phyloP scores from a whole-genome alignment of 78 protist species.

The Dictyostelium citrinum region DNA sequence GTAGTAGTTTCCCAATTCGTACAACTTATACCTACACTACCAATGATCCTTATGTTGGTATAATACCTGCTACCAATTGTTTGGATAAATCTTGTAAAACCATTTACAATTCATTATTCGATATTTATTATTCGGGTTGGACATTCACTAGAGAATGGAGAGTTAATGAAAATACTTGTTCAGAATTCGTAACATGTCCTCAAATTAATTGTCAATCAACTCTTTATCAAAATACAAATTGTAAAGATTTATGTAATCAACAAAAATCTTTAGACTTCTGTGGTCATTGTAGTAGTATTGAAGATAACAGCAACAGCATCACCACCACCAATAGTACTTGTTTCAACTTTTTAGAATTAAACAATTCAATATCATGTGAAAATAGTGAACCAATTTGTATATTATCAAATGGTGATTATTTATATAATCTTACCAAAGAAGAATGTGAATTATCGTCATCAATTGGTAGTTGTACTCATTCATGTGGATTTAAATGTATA shows the following conservation, averaged over 20 bases:
- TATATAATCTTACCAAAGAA: background rate
- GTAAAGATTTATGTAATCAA: background rate
- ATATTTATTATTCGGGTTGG: background rate
- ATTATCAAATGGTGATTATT: background rate
- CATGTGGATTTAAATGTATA: background rate
- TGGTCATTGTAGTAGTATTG: background rate
- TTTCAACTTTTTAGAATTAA: background rate
- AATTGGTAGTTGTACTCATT: background rate
- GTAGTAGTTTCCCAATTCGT: constrained; percentile 4
- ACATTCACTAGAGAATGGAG: background rate
- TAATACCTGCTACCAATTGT: background rate
- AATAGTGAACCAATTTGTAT: background rate
- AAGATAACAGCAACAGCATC: background rate
- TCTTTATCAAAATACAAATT: background rate
- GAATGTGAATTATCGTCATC: background rate
- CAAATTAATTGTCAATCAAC: background rate
- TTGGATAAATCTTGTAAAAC: background rate
- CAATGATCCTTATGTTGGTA: background rate
- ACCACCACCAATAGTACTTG: background rate
- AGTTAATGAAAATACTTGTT: background rate
- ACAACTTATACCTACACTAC: background rate
- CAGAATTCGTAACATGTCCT: background rate
- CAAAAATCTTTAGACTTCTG: background rate
- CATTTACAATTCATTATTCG: background rate
- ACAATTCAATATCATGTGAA: background rate